Evolutionary conservation across 108 stramenopile genomes (phyloP), one percentile per base, ranked within the genome.

Genomic region (Cafeteria roenbergensis): DNA sequence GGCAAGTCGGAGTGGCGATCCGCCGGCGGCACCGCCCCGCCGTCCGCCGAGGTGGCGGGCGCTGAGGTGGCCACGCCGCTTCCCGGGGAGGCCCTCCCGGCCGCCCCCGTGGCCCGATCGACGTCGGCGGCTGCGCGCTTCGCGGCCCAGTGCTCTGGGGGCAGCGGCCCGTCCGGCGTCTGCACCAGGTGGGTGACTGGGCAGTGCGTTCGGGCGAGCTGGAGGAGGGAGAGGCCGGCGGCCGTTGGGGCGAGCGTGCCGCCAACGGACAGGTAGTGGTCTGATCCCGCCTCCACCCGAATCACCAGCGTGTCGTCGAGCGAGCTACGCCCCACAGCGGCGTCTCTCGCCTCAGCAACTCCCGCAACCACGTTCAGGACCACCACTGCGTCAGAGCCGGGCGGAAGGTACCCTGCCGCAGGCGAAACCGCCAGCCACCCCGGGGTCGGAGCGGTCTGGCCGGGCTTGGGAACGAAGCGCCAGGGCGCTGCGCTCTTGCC

Each of bases 231-330:
- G 88, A 90, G 88, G 22, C 95, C 95, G 67, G 89, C 93, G 68
- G 88, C 90, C 26, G 91, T 90, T 51, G 91, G 80, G 0, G 86
- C 87, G 77, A 86, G 92, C 33, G 72, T 71, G 29, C 77, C 92
- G 24, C 69, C 82, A 32, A 91, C 84, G 9, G 84, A 83, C 65
- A 96, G 82, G 78, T 89, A 93, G 66, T 86, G 87, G 73, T 96
- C 94, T 24, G 85, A 78, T 0, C 90, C 91, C 66, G 89, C 88
- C 76, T 96, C 92, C n/a, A 96, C 72, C 20, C 94, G 86, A 30
- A 96, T 76, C 28, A 93, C 85, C 4, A 96, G 68, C 30, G 88
- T 81, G 69, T 96, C 94, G 42, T 90, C 87, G 61, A 95, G 68
- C 0, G 86, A 29, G 76, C 91, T 91, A 33, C 76, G 67, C 48